A percentile compares a stretch with the other conserved stretches of the same genome.
Conservation (phyloP, 2,329 filamentous ascomycete species). For the Sporothrix globosa region DNA sequence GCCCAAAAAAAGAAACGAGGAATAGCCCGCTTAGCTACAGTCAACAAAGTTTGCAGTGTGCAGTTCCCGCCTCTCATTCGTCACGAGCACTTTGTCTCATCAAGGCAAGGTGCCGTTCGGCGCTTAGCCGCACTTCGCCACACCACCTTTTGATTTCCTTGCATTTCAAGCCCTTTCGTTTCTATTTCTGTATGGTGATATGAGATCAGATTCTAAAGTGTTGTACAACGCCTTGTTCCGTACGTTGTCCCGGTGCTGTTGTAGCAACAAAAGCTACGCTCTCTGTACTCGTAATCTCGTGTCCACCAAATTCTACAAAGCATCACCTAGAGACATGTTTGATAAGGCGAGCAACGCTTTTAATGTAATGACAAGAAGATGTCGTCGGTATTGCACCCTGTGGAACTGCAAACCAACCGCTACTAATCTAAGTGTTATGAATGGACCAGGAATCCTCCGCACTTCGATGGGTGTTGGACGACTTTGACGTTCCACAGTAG, state of each 20-base stretch:
- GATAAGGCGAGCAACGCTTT: too few species aligned
- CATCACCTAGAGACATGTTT: too few species aligned
- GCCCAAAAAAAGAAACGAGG: neutral
- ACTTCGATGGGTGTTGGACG: neutral
- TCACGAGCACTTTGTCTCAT: constrained; percentile 14
- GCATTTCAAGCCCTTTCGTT: neutral
- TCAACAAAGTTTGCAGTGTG: neutral
- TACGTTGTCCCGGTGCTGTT: neutral
- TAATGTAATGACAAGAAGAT: too few species aligned
- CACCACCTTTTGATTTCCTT: neutral
- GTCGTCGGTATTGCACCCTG: too few species aligned
- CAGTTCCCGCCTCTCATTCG: constrained; percentile 29
- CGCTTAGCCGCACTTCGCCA: constrained; percentile 25
- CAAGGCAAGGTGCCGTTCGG: constrained; percentile 13
- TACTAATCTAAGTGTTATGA: too few species aligned
- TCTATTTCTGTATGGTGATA: constrained; percentile 1
- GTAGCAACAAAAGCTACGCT: too few species aligned
- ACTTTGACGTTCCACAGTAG: neutral
- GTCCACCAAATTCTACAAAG: too few species aligned
- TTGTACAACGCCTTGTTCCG: too few species aligned
- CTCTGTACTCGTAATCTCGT: too few species aligned
- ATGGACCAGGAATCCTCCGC: neutral
- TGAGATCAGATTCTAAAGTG: too few species aligned
- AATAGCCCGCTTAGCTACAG: constrained; percentile 17
- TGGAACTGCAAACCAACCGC: too few species aligned